These are phyloP conservation scores for Heracleum sosnowskyi DNA, from an alignment of 129 eudicot species.

Conservation along the genomic window DNA sequence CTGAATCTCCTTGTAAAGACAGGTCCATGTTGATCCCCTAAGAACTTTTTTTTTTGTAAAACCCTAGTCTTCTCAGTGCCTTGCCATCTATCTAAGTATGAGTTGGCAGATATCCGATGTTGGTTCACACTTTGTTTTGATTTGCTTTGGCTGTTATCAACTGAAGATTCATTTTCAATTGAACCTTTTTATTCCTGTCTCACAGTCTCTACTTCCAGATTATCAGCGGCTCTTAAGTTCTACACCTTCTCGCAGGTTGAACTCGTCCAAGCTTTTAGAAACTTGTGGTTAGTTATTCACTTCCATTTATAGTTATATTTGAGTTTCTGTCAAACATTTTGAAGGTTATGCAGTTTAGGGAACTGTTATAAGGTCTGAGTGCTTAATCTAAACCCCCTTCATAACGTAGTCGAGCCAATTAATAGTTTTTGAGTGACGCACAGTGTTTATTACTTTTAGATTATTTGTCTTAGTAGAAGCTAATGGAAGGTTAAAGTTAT, in stretches of 20 bases:
- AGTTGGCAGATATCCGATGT: neutral
- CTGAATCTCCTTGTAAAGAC: conserved; percentile 3
- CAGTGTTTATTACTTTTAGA: neutral
- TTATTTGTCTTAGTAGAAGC: neutral
- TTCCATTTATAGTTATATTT: conserved; percentile 7
- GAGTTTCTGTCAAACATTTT: neutral
- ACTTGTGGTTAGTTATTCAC: conserved; percentile 67
- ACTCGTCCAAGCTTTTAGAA: conserved; percentile 90
- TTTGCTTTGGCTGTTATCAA: conserved; percentile 25
- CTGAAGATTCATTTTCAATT: conserved; percentile 35
- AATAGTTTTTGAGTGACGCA: neutral
- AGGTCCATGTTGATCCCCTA: conserved; percentile 5
- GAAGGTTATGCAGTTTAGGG: neutral
- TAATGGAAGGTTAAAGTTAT: neutral
- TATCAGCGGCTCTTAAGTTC: conserved; percentile 97
- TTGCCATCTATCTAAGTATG: neutral
- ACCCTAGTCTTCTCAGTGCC: neutral
- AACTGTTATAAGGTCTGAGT: neutral
- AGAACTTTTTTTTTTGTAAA: neutral
- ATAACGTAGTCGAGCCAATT: neutral
- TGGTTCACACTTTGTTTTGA: conserved; percentile 9
- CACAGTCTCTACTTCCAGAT: conserved; percentile 99
- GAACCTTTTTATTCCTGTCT: conserved; percentile 40
- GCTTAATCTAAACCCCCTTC: neutral
- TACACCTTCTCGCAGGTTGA: conserved; percentile 95